These are phyloP conservation scores for Gillenia trifoliata DNA, from an alignment of 306 rosid genomes.

Conservation along the genomic window DNA sequence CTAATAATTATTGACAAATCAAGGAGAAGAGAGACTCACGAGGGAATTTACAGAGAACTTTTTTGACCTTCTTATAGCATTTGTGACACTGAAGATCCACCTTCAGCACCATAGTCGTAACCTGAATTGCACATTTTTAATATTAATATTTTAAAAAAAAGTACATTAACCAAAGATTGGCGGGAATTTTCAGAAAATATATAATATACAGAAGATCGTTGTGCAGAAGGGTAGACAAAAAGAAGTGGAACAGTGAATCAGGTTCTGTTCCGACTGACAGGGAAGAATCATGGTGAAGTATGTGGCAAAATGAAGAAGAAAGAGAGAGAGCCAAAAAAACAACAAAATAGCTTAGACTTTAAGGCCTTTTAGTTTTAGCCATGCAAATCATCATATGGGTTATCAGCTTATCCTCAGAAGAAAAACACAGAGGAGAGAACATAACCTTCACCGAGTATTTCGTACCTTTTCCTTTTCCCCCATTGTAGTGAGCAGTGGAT, in stretches of 20 bases:
- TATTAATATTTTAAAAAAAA: not conserved
- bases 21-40: slow-evolving; percentile 46
- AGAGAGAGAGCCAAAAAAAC: not conserved
- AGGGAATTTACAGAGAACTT: slow-evolving; percentile 57
- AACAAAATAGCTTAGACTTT: not conserved
- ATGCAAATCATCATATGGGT: not conserved
- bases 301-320: not conserved
- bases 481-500: not conserved
- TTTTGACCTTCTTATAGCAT: slow-evolving; percentile 80
- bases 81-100: slow-evolving; percentile 67
- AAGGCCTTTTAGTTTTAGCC: not conserved
- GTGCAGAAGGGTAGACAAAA: not conserved
- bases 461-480: slow-evolving; percentile 13
- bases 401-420: not conserved
- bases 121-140: slow-evolving; percentile 17
- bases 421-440: not conserved
- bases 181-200: too few species aligned
- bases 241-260: not conserved
- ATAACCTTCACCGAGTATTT: not conserved
- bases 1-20: not conserved
- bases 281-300: not conserved
- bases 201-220: not conserved
- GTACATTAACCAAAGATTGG: not conserved
- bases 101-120: slow-evolving; percentile 51
- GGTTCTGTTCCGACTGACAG: not conserved